Evolutionary conservation across 257 asterid genomes (phyloP), one percentile per base, ranked within the genome.

Genomic region (Nicotiana attenuata): DNA sequence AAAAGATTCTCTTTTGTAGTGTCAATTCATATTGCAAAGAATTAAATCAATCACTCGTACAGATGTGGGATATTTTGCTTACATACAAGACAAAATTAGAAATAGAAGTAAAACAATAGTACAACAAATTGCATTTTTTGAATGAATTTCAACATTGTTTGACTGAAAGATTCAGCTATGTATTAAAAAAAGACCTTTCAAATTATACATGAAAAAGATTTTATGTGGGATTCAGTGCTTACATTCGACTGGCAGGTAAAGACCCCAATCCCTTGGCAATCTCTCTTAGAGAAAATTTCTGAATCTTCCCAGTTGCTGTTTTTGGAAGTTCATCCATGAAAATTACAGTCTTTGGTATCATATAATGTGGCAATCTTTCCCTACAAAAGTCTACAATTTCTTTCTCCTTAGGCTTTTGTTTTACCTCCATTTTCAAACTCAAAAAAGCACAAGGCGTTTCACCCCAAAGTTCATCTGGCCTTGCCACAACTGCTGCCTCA

Each of bases 401-500:
- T 0, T 83, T 31, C 73, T 87, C 96, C 38, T 86, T 83, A 6
- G 87, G 87, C 71, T 81, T 87, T 4, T 35, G 15, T 5, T 20
- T 65, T 59, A 81, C 68, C 56, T 86, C 89, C 59, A 81, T 86
- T 67, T 88, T 89, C 85, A 93, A 69, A 81, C 94, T 89, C 68
- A 93, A 4, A 60, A 93, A 92, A 0, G 98, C 98, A 73, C 98
- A 92, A 3, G 97, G 97, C 7, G 97, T 93, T 80, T 93, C 98
- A 10, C 98, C 98, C 98, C 98, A 93, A 29, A 55, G 87, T 1
- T 90, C 91, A 22, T 92, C 93, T 3, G 97, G 97, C 81, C 91
- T 85, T 7, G 98, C 97, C 88, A 93, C 98, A 88, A 90, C 98
- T 35, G 98, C 98, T 11, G 91, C 98, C 92, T 93, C 98, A 52